Conservation (phyloP, 73 alveolate species). For the Paramecium primaurelia region DNA sequence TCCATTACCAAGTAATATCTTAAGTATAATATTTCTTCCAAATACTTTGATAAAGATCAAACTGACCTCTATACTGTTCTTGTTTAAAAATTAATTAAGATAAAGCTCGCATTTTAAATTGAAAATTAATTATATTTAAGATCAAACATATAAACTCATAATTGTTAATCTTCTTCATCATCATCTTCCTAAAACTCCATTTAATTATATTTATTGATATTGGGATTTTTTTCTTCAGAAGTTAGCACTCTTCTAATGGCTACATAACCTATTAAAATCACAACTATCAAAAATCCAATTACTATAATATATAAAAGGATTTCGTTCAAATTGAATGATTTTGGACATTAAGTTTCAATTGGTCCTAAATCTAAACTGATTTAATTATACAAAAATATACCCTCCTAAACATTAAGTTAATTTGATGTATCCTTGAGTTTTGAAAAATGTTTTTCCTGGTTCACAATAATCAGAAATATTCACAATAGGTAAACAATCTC, state of each 20-base stretch:
- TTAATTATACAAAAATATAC: not conserved
- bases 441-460: conserved; percentile 1
- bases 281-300: not conserved
- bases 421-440: not conserved
- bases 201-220: not conserved
- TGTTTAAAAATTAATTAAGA: not conserved
- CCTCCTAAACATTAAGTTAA: conserved; percentile 21
- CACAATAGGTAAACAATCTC: not conserved
- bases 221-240: not conserved
- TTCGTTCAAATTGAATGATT: not conserved
- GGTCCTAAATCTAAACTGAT: not conserved
- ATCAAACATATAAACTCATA: not conserved
- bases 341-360: not conserved
- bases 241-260: not conserved
- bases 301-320: not conserved
- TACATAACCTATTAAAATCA: not conserved
- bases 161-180: not conserved
- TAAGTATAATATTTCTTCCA: not conserved
- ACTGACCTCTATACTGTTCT: not conserved
- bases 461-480: not conserved
- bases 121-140: not conserved
- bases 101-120: not conserved
- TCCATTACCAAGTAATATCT: not conserved
- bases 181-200: conserved; percentile 42
- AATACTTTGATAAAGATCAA: not conserved